phyloP scores from a whole-genome alignment of 306 rosid species.

The Dalbergia cultrata region DNA sequence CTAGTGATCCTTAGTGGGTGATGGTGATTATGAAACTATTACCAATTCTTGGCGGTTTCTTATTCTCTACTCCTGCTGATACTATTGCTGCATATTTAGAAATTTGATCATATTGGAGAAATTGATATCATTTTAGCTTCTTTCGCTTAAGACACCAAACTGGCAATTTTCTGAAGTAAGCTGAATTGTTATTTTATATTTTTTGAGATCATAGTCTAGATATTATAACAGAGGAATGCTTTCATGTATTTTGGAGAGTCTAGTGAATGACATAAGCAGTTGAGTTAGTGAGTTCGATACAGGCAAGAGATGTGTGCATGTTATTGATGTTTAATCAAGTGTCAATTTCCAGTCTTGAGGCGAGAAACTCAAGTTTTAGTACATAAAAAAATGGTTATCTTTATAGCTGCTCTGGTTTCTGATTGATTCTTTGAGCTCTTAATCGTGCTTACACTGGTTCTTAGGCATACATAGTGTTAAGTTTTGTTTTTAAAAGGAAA shows the following conservation, averaged over 20 bases:
- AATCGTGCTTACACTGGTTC: background rate
- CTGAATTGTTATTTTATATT: slow-evolving; percentile 1
- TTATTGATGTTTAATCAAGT: background rate
- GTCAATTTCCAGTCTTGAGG: background rate
- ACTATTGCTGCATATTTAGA: slow-evolving; percentile 29
- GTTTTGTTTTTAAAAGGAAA: slow-evolving; percentile 12
- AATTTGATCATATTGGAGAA: slow-evolving; percentile 26
- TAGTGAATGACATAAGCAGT: slow-evolving; percentile 5
- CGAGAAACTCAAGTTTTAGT: background rate
- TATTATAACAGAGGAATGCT: slow-evolving; percentile 2
- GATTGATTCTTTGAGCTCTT: background rate
- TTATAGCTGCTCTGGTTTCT: slow-evolving; percentile 11
- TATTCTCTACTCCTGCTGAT: slow-evolving; percentile 33
- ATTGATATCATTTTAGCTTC: slow-evolving; percentile 4
- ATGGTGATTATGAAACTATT: slow-evolving; percentile 29
- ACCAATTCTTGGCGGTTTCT: slow-evolving; percentile 7
- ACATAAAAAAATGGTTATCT: background rate
- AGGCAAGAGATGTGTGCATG: background rate
- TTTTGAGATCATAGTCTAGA: background rate
- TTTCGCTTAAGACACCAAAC: slow-evolving; percentile 28
- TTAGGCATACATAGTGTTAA: background rate
- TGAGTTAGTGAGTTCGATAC: slow-evolving; percentile 25
- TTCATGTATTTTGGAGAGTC: slow-evolving; percentile 30
- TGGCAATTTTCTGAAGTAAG: slow-evolving; percentile 4
- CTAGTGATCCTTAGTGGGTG: background rate